These are phyloP conservation scores for Panicum miliaceum DNA, from an alignment of 176 grass and related monocot genomes.

Conservation along the genomic window DNA sequence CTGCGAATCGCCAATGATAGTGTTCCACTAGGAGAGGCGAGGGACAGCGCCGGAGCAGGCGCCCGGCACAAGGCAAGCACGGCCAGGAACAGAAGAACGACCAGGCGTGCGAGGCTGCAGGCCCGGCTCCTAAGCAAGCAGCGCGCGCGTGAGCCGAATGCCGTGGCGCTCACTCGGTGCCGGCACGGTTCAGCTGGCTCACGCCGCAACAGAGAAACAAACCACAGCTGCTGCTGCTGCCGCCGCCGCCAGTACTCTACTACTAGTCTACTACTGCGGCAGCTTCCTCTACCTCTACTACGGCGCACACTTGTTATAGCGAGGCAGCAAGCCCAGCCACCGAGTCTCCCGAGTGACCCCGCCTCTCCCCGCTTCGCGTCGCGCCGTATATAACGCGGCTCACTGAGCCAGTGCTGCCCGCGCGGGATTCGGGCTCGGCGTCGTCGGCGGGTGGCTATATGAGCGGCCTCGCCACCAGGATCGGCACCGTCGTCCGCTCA, in stretches of 20 bases:
- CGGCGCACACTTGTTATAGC: neutral
- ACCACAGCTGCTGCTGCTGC: neutral
- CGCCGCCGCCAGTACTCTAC: neutral
- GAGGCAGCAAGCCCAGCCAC: neutral
- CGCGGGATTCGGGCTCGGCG: constrained; percentile 1
- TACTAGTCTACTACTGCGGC: neutral
- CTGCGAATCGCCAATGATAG: constrained; percentile 11
- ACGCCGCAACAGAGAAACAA: neutral
- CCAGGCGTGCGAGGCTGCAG: constrained; percentile 30
- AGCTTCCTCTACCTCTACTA: neutral
- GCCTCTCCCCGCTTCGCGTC: neutral
- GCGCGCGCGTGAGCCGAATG: neutral
- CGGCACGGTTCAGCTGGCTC: too few relatives aligned
- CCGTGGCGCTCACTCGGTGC: neutral
- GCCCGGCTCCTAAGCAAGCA: constrained; percentile 5
- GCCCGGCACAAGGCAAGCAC: neutral
- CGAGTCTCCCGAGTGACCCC: neutral
- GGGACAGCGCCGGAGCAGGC: constrained; percentile 8
- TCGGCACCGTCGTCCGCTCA: constrained; percentile 42
- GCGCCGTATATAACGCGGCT: neutral
- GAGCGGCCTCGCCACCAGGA: constrained; percentile 29
- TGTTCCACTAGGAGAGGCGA: too few relatives aligned
- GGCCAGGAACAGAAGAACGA: neutral
- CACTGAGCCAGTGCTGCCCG: neutral
- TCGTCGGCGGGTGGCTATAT: constrained; percentile 38